Base-by-base conservation (phyloP, 2,329 filamentous ascomycete genomes). In the Pseudopyricularia cyperi region DNA sequence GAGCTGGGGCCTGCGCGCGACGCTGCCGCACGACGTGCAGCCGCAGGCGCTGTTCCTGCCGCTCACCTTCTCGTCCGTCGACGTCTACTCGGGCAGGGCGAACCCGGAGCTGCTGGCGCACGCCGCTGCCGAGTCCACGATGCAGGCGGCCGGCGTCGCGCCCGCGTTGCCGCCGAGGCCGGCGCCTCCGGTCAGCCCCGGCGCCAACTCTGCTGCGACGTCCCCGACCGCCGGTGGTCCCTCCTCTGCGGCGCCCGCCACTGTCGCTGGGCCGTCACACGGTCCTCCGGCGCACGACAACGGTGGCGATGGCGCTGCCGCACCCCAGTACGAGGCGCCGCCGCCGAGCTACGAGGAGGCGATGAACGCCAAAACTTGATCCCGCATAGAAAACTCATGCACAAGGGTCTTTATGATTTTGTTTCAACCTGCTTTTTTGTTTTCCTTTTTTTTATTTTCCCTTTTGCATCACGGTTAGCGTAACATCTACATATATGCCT, bases 21-120 rank as follows among this genome's bases (percentile, higher is more conserved):
- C 55, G 30, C 59, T 60, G 26, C 61, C 63, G 4, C 53, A 59
- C 30, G 57, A 59, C 37, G 60, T 66, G 15, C 49, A 52, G 24
- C 76, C 83, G n/a, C 87, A 95, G 68, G 75, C 83, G 50, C 80
- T 95, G 33, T 77, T 85, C 52, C 75, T 95, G 3, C 88, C 90
- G 4, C 73, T 98, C 17, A 77, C 84, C 55, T 83, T 97, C 60
- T 80, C 83, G 47, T 66, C 70, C 33, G 76, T 94, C 50, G 78
- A 89, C 52, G 80, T 98, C 15, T 97, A 79, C 66, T 95, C 90
- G 1, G 93, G 93, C 58, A 56, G 70, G 53, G 61, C 57, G 7
- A 62, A 62, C 51, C 56, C 57, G 3, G 56, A 58, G 44, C 52
- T 53, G 2, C 33, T 37, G 32, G 48, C 33, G 3, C 19, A 34